Base-by-base conservation (phyloP, 116 monocot species). In the Dioscorea cayenensis region DNA sequence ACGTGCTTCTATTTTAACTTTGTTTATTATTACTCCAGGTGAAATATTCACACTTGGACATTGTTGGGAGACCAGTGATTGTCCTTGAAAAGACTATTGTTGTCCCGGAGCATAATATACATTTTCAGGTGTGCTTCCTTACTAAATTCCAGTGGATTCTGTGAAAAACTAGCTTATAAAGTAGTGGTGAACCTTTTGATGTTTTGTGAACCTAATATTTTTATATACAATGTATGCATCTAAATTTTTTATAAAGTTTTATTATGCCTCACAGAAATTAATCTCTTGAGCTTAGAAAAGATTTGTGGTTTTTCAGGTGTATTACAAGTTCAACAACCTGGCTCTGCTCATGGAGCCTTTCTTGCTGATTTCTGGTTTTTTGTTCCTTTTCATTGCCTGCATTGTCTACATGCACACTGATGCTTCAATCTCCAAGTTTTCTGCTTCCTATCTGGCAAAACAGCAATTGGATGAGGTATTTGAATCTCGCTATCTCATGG, bases 391-490 rank as follows among this genome's bases (percentile, higher is more conserved):
- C 49, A 65, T 81, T 77, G 74, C 91, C 37, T 91, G 89, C 70
- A 85, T 94, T 55, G 69, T 78, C 4, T 94, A 87, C 78, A 85
- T 87, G 88, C 99, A 80, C 28, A 75, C 80, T 64, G 99, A 94
- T 77, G 73, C 94, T 77, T 81, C 99, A 67, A 94, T 99, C 71
- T 99, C 99, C 48, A 99, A 94, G 74, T 87, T 79, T 65, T 99
- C 94, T 71, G 72, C 89, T 77, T 94, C 91, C 32, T 99, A 99
- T 86, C 62, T 94, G 59, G 91, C 90, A 36, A 91, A 94, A 77
- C 75, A 85, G 60, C 99, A 99, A 63, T 84, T 80, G 78, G 91
- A 99, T 68, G 99, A 99, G 99, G 99, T 99, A 85, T 16, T 6
- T 5, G 55, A 18, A n/a, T 55, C n/a, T 55, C 17, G 16, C 55